A percentile compares a stretch with the other conserved stretches of the same genome.
These are phyloP conservation scores for Monosporascus sp. DNA, from an alignment of 2,329 filamentous ascomycete genomes.

Conservation along the genomic window DNA sequence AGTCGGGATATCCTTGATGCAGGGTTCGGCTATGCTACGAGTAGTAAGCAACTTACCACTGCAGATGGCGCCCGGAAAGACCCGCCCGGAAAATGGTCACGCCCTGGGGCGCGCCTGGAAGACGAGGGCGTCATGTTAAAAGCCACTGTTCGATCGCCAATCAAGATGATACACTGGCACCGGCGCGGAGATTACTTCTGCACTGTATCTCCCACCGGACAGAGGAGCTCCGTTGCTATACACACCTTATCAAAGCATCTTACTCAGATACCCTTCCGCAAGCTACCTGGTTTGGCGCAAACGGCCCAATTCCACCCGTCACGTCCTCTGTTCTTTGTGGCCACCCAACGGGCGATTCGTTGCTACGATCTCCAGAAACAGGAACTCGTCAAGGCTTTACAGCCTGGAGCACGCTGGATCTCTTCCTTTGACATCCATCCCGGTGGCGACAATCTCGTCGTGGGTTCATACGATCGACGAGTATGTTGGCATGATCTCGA, in stretches of 20 bases:
- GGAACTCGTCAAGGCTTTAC: constrained; percentile 85
- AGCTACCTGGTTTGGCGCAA: constrained; percentile 69
- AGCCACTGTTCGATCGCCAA: constrained; percentile 69
- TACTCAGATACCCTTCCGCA: constrained; percentile 89
- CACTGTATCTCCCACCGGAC: constrained; percentile 78
- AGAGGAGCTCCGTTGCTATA: constrained; percentile 78
- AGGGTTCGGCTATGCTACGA: constrained; percentile 90
- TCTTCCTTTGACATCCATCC: constrained; percentile 91
- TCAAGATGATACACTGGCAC: constrained; percentile 93
- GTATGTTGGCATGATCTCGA: constrained; percentile 97
- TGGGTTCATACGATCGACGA: constrained; percentile 89
- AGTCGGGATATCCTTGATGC: constrained; percentile 75
- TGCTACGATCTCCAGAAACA: constrained; percentile 91
- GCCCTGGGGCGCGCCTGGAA: constrained; percentile 68
- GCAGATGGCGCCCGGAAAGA: constrained; percentile 61
- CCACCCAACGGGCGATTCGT: constrained; percentile 87
- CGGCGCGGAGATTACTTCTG: constrained; percentile 90
- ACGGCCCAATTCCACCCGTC: constrained; percentile 92
- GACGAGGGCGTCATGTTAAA: constrained; percentile 75
- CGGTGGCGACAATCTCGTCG: constrained; percentile 87
- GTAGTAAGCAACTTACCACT: constrained; percentile 51
- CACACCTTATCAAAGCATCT: constrained; percentile 94
- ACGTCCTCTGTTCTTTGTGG: constrained; percentile 90
- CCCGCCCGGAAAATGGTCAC: constrained; percentile 74
- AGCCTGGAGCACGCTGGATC: constrained; percentile 90